phyloP scores from a whole-genome alignment of 2,329 filamentous ascomycete genomes.

The Cytospora leucostoma region DNA sequence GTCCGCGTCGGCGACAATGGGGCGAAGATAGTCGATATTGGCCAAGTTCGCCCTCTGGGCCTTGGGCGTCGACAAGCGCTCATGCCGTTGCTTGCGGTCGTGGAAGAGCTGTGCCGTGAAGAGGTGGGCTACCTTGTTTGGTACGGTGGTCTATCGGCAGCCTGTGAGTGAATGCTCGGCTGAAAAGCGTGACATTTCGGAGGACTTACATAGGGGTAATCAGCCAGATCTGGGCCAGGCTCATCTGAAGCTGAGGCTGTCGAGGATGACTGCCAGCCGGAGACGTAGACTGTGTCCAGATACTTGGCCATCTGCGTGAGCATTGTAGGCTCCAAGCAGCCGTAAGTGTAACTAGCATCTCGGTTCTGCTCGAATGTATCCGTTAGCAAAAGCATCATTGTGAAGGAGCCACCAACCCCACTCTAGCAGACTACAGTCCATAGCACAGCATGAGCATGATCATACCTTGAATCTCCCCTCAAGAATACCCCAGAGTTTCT shows the following conservation, averaged over 20 bases:
- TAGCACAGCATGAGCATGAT: neutral
- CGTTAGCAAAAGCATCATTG: neutral
- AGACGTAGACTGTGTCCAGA: slow-evolving; percentile 97
- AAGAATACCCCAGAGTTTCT: slow-evolving; percentile 92
- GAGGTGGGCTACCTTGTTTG: slow-evolving; percentile 95
- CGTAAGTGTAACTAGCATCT: slow-evolving; percentile 92
- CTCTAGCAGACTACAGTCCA: neutral
- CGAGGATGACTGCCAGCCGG: slow-evolving; percentile 97
- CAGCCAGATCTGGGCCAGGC: slow-evolving; percentile 94
- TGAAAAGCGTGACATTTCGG: neutral
- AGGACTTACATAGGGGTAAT: slow-evolving; percentile 81
- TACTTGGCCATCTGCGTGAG: slow-evolving; percentile 99
- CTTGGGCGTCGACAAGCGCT: slow-evolving; percentile 78
- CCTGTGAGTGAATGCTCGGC: slow-evolving; percentile 3
- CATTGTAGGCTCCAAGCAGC: slow-evolving; percentile 97
- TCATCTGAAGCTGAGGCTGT: slow-evolving; percentile 94
- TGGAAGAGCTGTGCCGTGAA: slow-evolving; percentile 99
- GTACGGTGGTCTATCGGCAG: slow-evolving; percentile 81
- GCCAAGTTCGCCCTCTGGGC: slow-evolving; percentile 70
- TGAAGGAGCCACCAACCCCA: neutral
- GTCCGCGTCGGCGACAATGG: slow-evolving; percentile 95
- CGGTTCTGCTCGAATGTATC: slow-evolving; percentile 57
- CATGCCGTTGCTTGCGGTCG: slow-evolving; percentile 97
- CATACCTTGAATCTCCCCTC: slow-evolving; percentile 82
- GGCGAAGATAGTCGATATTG: slow-evolving; percentile 90